A percentile compares a stretch with the other conserved stretches of the same genome.
Evolutionary conservation across 805 yeast species (phyloP).

Genomic region (Ogataea degrootiae): DNA sequence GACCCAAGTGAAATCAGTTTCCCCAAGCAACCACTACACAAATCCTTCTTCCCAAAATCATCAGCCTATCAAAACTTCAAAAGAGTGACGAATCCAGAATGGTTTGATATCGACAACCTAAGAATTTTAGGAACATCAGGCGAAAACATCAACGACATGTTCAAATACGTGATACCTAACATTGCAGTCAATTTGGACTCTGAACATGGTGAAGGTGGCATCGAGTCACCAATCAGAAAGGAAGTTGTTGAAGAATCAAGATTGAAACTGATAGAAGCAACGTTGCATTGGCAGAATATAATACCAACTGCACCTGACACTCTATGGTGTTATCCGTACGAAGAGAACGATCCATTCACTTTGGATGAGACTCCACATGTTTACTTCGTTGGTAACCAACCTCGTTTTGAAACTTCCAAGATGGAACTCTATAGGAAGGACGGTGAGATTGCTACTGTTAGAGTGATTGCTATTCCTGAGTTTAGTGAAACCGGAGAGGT

Average conservation of each 20-base stretch:
- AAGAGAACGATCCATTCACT: slow-evolving; percentile 72
- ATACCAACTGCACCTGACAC: slow-evolving; percentile 98
- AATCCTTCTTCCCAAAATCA: slow-evolving; percentile 54
- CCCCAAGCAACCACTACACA: slow-evolving; percentile 91
- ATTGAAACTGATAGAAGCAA: slow-evolving; percentile 56
- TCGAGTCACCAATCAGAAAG: slow-evolving; percentile 20
- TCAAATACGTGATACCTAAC: slow-evolving; percentile 55
- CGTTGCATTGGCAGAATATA: slow-evolving; percentile 77
- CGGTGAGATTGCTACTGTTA: slow-evolving; percentile 30
- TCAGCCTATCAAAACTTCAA: slow-evolving; percentile 32
- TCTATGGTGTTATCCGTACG: slow-evolving; percentile 80
- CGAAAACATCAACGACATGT: slow-evolving; percentile 75
- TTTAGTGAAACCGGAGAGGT: slow-evolving; percentile 63
- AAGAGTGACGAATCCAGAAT: slow-evolving; percentile 66
- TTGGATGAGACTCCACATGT: slow-evolving; percentile 81
- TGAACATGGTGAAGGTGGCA: slow-evolving; percentile 13
- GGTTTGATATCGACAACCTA: slow-evolving; percentile 55
- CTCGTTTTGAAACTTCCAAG: slow-evolving; percentile 45
- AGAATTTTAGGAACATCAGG: slow-evolving; percentile 75
- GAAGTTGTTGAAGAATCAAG: slow-evolving; percentile 51
- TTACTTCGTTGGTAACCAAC: slow-evolving; percentile 83
- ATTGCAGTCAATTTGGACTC: slow-evolving; percentile 13
- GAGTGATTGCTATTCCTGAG: slow-evolving; percentile 64
- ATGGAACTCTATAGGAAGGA: slow-evolving; percentile 33
- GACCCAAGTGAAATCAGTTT: slow-evolving; percentile 84